Conservation (phyloP, 305 asterid genomes). For the Salvia sclarea region DNA sequence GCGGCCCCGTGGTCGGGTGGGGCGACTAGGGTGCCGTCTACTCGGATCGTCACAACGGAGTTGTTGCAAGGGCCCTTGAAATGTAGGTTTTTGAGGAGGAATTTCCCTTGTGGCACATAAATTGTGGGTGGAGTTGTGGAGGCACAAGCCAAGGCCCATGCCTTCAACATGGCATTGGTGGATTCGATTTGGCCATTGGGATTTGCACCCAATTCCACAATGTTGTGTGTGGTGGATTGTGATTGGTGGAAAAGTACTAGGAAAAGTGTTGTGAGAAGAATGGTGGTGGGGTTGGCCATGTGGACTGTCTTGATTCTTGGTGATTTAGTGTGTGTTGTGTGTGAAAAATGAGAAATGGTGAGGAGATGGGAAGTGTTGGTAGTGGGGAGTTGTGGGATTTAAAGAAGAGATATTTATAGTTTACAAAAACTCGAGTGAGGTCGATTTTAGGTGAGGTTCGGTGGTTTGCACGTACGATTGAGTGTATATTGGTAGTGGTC, state of each 20-base stretch:
- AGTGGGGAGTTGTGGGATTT: constrained; percentile 38
- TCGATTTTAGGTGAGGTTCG: neutral
- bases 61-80: constrained; percentile 51
- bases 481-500: neutral
- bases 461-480: neutral
- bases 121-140: constrained; percentile 42
- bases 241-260: constrained; percentile 18
- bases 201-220: constrained; percentile 48
- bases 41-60: constrained; percentile 34
- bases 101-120: constrained; percentile 49
- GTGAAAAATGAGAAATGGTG: neutral
- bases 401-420: constrained; percentile 33
- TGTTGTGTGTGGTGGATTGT: constrained; percentile 34
- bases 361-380: constrained; percentile 8
- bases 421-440: too few species aligned
- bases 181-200: constrained; percentile 49
- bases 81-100: constrained; percentile 33
- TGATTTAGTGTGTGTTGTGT: constrained; percentile 4
- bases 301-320: neutral
- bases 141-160: constrained; percentile 60
- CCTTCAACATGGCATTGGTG: constrained; percentile 37
- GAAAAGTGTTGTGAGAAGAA: constrained; percentile 26
- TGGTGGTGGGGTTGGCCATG: constrained; percentile 27
- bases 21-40: constrained; percentile 55
- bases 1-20: constrained; percentile 43